Evolutionary conservation across 1,284 basidiomycete species (phyloP), one percentile per base, ranked within the genome.

Genomic region (Violaceomyces palustris): DNA sequence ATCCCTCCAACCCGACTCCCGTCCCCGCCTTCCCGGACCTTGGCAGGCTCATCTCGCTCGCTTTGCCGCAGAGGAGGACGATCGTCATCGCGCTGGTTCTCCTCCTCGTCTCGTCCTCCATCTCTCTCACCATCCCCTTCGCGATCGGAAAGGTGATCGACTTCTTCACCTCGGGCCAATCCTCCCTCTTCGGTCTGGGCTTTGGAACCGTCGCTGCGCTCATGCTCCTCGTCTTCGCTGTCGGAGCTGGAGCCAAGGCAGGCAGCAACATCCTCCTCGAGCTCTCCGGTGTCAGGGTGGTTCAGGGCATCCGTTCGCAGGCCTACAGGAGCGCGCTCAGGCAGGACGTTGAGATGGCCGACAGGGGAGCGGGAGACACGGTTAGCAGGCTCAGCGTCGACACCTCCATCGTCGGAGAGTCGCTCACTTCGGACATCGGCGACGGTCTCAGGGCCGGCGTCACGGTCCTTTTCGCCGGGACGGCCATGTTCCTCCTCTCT

Each of bases 401-500:
- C 73, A 88, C 88, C 9, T 89, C 84, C 65, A 88, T 98, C 52
- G 87, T 98, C 30, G 94, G 94, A 30, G 93, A 97, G 75, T 88
- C 86, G 84, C 85, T 62, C 44, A 78, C 74, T 14, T 63, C 59
- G 9, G 63, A 67, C 15, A 50, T 68, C 14, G 66, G 64, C 12
- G 59, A 68, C 31, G 64, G 65, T 14, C 50, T 69, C 24, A 60
- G 70, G 17, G 61, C 68, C 2, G 62, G 57, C 11, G 49, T 61
- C 8, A 72, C 67, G 3, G 65, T 67, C 11, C 21, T 61, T 23
- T 61, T 61, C 26, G 59, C 67, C 86, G 89, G 96, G 55, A 87
- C 87, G 30, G 88, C 91, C 43, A 98, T 98, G 93, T 85, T 97
- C 64, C 92, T 86, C 76, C 83, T 97, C 52, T 96, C 91, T 1